Percentiles rank a stretch among this genome's conserved stretches.
These are phyloP conservation scores for Pseudonitzschia pungens DNA, from an alignment of 108 stramenopile genomes.

Conservation along the genomic window DNA sequence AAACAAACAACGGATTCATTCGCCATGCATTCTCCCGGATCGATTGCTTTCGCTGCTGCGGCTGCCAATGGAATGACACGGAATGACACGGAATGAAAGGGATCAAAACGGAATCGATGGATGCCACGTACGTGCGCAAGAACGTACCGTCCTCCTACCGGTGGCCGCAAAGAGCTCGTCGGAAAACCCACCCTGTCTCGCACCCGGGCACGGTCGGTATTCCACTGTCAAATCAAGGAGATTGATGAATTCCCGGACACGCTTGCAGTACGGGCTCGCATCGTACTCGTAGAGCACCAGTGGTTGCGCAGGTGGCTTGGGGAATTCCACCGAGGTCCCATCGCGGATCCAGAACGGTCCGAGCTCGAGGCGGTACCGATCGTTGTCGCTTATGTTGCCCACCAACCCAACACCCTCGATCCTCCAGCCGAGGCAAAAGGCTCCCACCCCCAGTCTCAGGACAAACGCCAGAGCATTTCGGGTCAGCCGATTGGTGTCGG, in stretches of 20 bases:
- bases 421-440: conserved; percentile 76
- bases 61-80: no score
- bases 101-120: no score
- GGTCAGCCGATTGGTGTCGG: conserved; percentile 42
- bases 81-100: no score
- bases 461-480: conserved; percentile 50
- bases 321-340: conserved; percentile 45
- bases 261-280: conserved; percentile 79
- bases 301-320: conserved; percentile 40
- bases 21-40: no score
- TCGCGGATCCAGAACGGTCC: conserved; percentile 69
- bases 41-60: no score
- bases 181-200: conserved; percentile 43
- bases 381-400: not conserved
- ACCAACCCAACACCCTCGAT: conserved; percentile 43
- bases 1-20: no score
- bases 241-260: conserved; percentile 85
- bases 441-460: conserved; percentile 61
- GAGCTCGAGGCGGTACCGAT: conserved; percentile 53
- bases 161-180: conserved; percentile 30
- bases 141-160: not conserved
- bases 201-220: conserved; percentile 74
- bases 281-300: conserved; percentile 91
- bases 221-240: conserved; percentile 82
- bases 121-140: not conserved